Percentiles rank a stretch among this genome's conserved stretches.
Evolutionary conservation across 2,329 filamentous ascomycete genomes (phyloP).

Genomic region (Myriosclerotinia curreyana): DNA sequence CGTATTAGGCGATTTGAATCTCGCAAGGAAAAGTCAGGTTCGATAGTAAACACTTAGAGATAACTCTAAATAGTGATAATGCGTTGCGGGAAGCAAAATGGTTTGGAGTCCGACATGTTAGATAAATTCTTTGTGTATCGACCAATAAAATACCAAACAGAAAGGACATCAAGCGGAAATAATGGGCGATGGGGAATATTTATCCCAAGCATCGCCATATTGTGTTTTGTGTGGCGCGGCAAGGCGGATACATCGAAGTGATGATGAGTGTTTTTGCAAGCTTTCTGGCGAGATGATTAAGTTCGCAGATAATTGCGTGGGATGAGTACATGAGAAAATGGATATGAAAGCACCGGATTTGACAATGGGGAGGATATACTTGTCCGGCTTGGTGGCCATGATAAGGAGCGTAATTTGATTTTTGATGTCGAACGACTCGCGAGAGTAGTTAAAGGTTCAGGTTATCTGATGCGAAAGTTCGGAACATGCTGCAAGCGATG

Average conservation of each 20-base stretch:
- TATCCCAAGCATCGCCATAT: neutral
- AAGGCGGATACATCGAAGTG: neutral
- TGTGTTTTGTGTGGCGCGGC: neutral
- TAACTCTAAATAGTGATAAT: neutral
- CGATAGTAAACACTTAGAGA: neutral
- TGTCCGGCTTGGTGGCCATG: too few relatives aligned
- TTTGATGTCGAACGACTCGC: too few relatives aligned
- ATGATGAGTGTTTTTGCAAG: neutral
- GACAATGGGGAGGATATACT: too few relatives aligned
- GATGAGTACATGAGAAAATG: neutral
- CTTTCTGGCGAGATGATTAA: neutral
- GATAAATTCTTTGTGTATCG: conserved; percentile 8
- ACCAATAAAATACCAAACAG: neutral
- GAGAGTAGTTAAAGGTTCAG: too few relatives aligned
- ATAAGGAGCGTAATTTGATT: too few relatives aligned
- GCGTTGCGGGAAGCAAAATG: neutral
- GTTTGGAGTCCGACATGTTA: neutral
- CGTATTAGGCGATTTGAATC: neutral
- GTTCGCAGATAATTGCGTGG: neutral
- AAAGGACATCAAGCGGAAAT: neutral
- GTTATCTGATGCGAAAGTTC: too few relatives aligned
- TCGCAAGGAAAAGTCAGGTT: neutral
- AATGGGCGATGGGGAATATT: neutral
- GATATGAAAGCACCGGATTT: too few relatives aligned
- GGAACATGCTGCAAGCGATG: too few relatives aligned